Evolutionary conservation across 2,329 filamentous ascomycete genomes (phyloP).

Genomic region (Tolypocladium cylindrosporum): DNA sequence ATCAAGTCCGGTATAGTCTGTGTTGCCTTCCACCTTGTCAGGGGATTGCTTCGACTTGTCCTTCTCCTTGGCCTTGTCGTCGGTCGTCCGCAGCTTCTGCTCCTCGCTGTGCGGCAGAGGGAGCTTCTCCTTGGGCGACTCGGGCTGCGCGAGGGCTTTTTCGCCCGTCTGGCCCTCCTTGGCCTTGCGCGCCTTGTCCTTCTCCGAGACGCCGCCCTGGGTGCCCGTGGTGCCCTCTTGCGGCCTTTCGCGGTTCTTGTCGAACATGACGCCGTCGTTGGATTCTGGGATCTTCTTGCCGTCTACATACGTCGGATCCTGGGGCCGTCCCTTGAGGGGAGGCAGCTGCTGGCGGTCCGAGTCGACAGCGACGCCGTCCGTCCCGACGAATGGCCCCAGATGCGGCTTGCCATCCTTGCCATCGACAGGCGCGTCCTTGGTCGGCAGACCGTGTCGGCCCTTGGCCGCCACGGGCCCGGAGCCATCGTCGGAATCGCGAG

Average conservation of each 20-base stretch:
- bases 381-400: conserved; percentile 68
- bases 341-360: conserved; percentile 29
- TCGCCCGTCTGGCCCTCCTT: conserved; percentile 56
- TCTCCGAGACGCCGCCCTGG: conserved; percentile 81
- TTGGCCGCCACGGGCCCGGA: conserved; percentile 18
- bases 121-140: conserved; percentile 75
- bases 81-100: conserved; percentile 46
- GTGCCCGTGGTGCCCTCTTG: conserved; percentile 83
- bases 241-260: conserved; percentile 63
- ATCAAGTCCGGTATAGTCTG: conserved; percentile 24
- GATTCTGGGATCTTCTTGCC: conserved; percentile 52
- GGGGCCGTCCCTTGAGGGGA: conserved; percentile 37
- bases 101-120: conserved; percentile 75
- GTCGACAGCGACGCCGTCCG: conserved; percentile 24
- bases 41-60: conserved; percentile 28
- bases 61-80: conserved; percentile 30
- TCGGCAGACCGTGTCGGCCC: conserved; percentile 27
- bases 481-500: conserved; percentile 15
- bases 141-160: conserved; percentile 64
- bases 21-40: conserved; percentile 27
- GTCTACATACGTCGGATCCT: conserved; percentile 43
- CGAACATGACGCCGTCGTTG: conserved; percentile 86
- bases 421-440: conserved; percentile 80
- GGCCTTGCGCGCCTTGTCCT: conserved; percentile 64
- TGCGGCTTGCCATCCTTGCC: conserved; percentile 92